Conservation (phyloP, 2,329 filamentous ascomycete genomes). For the Scedosporium dehoogii region DNA sequence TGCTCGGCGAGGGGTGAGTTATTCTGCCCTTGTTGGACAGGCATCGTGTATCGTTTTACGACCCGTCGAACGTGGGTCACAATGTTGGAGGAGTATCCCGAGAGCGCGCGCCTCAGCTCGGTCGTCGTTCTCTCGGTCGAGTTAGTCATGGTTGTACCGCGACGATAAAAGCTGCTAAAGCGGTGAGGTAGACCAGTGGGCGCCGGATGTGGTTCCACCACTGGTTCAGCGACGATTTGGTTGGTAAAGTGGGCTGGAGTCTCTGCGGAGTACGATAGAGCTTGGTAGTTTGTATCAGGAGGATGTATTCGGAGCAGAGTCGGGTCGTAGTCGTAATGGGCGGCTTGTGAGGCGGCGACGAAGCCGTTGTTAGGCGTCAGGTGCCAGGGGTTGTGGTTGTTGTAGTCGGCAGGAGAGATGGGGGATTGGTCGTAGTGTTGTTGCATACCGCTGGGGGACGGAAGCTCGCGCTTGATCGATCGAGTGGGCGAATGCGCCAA, state of each 20-base stretch:
- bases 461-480: conserved; percentile 9
- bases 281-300: not conserved
- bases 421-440: not conserved
- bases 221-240: not conserved
- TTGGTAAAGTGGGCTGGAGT: not conserved
- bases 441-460: not conserved
- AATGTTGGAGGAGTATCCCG: conserved; percentile 22
- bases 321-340: not conserved
- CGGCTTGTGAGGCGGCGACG: not conserved
- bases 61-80: conserved; percentile 26
- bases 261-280: not conserved
- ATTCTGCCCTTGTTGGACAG: conserved; percentile 10
- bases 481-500: conserved; percentile 29
- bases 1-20: conserved; percentile 2
- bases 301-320: not conserved
- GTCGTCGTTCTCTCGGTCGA: conserved; percentile 28
- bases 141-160: conserved; percentile 24
- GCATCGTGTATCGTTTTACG: conserved; percentile 27
- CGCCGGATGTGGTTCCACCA: not conserved
- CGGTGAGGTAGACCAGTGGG: not conserved
- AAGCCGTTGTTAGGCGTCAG: not conserved
- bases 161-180: conserved; percentile 20
- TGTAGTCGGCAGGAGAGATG: not conserved
- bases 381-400: not conserved
- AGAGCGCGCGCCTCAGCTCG: conserved; percentile 22